Conservation (phyloP, 1,139 yeast genomes). For the Pichia sp. region DNA sequence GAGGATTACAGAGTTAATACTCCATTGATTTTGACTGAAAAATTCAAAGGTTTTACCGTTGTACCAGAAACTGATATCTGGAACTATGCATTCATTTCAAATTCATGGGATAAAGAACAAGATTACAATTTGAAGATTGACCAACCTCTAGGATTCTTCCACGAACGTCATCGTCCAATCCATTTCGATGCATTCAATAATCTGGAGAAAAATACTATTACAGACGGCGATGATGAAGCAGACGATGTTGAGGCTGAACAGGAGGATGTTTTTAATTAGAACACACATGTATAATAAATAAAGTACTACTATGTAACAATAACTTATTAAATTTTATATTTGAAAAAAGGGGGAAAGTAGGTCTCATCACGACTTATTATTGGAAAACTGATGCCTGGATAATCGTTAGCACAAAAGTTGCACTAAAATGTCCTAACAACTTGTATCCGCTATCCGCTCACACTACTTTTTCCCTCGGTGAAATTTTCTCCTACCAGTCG, state of each 20-base stretch:
- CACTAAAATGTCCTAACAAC: too few relatives aligned
- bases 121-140: conserved; percentile 71
- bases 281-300: too few relatives aligned
- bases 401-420: too few relatives aligned
- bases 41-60: conserved; percentile 76
- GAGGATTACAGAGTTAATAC: conserved; percentile 58
- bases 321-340: too few relatives aligned
- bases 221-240: conserved; percentile 29
- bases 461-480: too few relatives aligned
- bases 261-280: conserved; percentile 44
- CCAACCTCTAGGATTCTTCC: conserved; percentile 78
- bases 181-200: conserved; percentile 79
- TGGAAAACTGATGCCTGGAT: too few relatives aligned
- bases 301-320: too few relatives aligned
- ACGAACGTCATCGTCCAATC: conserved; percentile 82
- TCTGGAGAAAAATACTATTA: conserved; percentile 40
- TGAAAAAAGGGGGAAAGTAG: too few relatives aligned
- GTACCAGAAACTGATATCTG: conserved; percentile 86
- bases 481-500: too few relatives aligned
- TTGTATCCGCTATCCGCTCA: too few relatives aligned
- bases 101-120: conserved; percentile 67
- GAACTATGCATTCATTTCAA: conserved; percentile 91
- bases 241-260: conserved; percentile 63
- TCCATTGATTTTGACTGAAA: conserved; percentile 74
- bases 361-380: too few relatives aligned